These are phyloP conservation scores for Drechslera avenae DNA, from an alignment of 2,329 filamentous ascomycete species.

Conservation along the genomic window DNA sequence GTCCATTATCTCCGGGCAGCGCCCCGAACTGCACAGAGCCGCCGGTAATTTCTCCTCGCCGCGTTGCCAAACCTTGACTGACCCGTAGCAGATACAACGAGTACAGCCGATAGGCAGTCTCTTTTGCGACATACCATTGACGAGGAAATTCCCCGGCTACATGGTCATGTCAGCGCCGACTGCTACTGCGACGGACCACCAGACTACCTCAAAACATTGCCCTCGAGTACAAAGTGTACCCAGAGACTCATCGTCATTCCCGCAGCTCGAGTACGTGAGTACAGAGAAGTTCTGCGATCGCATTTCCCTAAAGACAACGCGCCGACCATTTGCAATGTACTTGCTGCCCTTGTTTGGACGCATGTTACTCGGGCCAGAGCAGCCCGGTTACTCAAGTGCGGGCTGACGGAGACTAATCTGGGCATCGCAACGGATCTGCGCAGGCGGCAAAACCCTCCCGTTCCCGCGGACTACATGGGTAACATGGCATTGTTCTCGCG, in stretches of 20 bases:
- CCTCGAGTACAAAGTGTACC: conserved; percentile 31
- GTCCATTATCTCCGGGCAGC: conserved; percentile 23
- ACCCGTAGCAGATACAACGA: conserved; percentile 22
- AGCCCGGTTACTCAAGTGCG: conserved; percentile 22
- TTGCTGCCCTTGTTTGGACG: conserved; percentile 45
- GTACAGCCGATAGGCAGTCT: conserved; percentile 31
- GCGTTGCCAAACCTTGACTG: conserved; percentile 10
- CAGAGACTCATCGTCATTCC: conserved; percentile 38
- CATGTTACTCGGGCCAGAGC: conserved; percentile 43
- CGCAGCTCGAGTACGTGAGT: conserved; percentile 32
- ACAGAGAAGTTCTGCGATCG: conserved; percentile 30
- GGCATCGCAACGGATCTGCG: conserved; percentile 42
- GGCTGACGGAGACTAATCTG: conserved; percentile 30
- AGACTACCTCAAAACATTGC: conserved; percentile 34
- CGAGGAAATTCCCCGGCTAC: conserved; percentile 16
- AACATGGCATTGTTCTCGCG: conserved; percentile 42
- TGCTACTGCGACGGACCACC: conserved; percentile 36
- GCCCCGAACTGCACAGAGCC: conserved; percentile 13
- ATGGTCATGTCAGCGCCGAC: conserved; percentile 22
- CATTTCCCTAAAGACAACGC: conserved; percentile 24
- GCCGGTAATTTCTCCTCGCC: conserved; percentile 15
- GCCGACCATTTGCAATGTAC: conserved; percentile 40
- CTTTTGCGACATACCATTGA: conserved; percentile 30
- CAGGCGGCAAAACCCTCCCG: conserved; percentile 31
- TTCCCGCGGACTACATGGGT: conserved; percentile 36